phyloP scores from a whole-genome alignment of 306 rosid genomes.

The Cajanus cajan region DNA sequence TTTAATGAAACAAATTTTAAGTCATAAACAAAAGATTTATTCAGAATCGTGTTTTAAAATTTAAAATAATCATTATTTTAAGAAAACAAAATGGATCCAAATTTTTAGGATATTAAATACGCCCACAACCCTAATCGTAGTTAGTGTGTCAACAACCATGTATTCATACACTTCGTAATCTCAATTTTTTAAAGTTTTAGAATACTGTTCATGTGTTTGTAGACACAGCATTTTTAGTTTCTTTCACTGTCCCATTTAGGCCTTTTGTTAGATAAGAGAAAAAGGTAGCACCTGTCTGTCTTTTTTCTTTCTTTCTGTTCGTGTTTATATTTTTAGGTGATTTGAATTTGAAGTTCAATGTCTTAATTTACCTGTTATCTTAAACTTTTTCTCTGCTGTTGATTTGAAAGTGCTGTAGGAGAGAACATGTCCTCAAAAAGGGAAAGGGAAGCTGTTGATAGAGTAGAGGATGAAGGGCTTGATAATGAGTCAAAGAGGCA shows the following conservation, averaged over 20 bases:
- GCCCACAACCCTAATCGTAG: too few relatives aligned
- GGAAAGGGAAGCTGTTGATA: conserved; percentile 31
- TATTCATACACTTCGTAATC: too few relatives aligned
- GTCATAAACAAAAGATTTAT: too few relatives aligned
- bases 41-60: too few relatives aligned
- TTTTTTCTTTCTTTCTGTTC: background rate
- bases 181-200: too few relatives aligned
- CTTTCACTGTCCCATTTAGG: background rate
- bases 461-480: conserved; percentile 32
- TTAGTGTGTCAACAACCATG: too few relatives aligned
- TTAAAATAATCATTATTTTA: too few relatives aligned
- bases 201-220: background rate
- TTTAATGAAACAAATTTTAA: too few relatives aligned
- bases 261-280: background rate
- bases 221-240: background rate
- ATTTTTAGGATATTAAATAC: too few relatives aligned
- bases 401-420: conserved; percentile 3
- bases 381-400: background rate
- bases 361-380: background rate
- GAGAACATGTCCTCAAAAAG: conserved; percentile 42
- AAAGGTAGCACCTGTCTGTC: background rate
- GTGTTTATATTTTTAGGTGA: background rate
- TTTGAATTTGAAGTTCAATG: conserved; percentile 2
- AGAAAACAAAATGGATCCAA: too few relatives aligned
- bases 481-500: conserved; percentile 35